Evolutionary conservation across 1,284 basidiomycete genomes (phyloP).

Genomic region (Cutaneotrichosporon sp.): DNA sequence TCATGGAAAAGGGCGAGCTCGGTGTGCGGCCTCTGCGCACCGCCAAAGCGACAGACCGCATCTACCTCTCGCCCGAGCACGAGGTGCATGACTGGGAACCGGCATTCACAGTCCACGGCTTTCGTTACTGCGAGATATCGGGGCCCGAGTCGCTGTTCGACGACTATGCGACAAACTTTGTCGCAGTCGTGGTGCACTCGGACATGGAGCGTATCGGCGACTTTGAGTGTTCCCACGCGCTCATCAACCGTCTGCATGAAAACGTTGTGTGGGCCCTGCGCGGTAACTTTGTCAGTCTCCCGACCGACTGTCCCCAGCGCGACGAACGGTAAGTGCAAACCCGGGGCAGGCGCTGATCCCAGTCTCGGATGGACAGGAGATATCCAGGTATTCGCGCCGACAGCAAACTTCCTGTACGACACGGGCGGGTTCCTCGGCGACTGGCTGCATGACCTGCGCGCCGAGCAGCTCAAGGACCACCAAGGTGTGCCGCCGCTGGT

Average conservation of each 20-base stretch:
- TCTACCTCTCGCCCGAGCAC: constrained; percentile 7
- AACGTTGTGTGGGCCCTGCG: constrained; percentile 34
- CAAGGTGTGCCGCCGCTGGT: constrained; percentile 25
- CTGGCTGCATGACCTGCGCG: constrained; percentile 34
- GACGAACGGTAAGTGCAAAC: constrained; percentile 26
- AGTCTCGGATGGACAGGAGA: constrained; percentile 41
- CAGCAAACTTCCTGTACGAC: constrained; percentile 35
- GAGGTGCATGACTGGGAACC: constrained; percentile 16
- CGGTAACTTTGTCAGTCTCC: constrained; percentile 36
- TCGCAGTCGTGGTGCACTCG: constrained; percentile 28
- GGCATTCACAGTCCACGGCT: constrained; percentile 28
- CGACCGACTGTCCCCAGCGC: constrained; percentile 43
- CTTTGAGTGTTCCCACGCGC: constrained; percentile 30
- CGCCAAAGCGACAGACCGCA: not conserved
- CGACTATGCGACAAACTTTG: constrained; percentile 15
- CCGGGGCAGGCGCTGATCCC: too few species aligned
- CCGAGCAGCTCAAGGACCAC: constrained; percentile 20
- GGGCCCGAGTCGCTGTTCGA: too few species aligned
- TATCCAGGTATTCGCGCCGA: constrained; percentile 35
- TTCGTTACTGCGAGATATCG: constrained; percentile 14
- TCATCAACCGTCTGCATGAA: constrained; percentile 31
- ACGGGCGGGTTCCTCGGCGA: constrained; percentile 23
- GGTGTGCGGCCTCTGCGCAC: constrained; percentile 25
- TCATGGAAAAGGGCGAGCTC: constrained; percentile 33
- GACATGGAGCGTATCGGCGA: constrained; percentile 30